Conservation (phyloP, 1,139 yeast genomes). For the Candida tropicalis region DNA sequence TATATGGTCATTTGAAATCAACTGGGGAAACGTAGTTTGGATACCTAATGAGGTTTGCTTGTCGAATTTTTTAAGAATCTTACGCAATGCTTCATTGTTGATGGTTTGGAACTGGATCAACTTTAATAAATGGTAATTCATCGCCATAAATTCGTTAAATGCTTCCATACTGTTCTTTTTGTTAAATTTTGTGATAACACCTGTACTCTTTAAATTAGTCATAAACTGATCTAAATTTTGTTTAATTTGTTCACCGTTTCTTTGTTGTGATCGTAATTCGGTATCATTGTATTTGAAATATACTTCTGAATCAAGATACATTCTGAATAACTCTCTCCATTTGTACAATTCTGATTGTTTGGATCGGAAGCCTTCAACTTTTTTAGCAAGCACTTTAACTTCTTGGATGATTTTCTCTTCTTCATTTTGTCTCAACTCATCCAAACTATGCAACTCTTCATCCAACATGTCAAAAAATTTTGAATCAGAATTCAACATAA, state of each 20-base stretch:
- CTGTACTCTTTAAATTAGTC: conserved; percentile 42
- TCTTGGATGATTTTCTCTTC: conserved; percentile 46
- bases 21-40: conserved; percentile 47
- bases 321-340: conserved; percentile 72
- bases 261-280: conserved; percentile 40
- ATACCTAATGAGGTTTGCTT: conserved; percentile 66
- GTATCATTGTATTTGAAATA: conserved; percentile 60
- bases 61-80: conserved; percentile 74
- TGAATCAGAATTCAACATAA: conserved; percentile 44
- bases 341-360: conserved; percentile 59
- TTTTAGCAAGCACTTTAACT: conserved; percentile 44
- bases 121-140: conserved; percentile 59
- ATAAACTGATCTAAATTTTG: conserved; percentile 46
- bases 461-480: conserved; percentile 63
- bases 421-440: conserved; percentile 45
- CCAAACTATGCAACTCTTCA: conserved; percentile 55
- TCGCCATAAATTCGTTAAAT: conserved; percentile 51
- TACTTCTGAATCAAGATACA: conserved; percentile 67
- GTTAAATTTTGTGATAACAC: conserved; percentile 46
- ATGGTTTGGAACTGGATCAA: conserved; percentile 63
- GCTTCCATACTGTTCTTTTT: conserved; percentile 50
- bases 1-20: conserved; percentile 48
- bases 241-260: conserved; percentile 40
- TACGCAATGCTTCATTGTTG: conserved; percentile 63
- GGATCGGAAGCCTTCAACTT: conserved; percentile 16